Base-by-base conservation (phyloP, 768 basidiomycete species). In the Gelatoporia subvermispora region DNA sequence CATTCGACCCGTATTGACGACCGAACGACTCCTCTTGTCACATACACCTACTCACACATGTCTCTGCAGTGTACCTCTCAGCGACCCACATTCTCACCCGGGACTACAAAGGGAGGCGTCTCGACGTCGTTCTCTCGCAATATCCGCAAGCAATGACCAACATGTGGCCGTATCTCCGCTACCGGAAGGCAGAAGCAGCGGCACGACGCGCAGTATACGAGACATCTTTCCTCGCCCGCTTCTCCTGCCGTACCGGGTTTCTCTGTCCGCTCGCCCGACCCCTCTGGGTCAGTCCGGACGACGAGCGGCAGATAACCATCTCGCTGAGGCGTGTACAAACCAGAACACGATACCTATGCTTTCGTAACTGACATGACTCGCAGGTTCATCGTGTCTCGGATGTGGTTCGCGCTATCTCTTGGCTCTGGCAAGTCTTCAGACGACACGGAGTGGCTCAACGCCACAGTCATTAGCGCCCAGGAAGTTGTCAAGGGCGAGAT, bases 121-220 rank as follows among this genome's bases (percentile, higher is more conserved):
- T 81, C 37, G 64, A 67, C 10, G 24, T 48, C 16, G 44, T 80
- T 7, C 51, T 78, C 41, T 49, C 64, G 39, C 60, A 62, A 10
- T 66, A 77, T 54, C 63, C 75, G 15, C 63, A 49, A 18, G 45
- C 68, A 16, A 80, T 73, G 65, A 78, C 73, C 1, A 80, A 88
- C 53, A 69, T 84, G 59, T 90, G 88, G 88, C 84, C 86, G 7
- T 88, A 88, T 60, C 70, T 88, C 28, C 64, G 63, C 22, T 57
- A 68, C 18, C 77, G 86, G n/a, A 57, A 69, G 49, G 52, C 57
- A 11, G 84, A 87, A 60, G 56, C 61, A 1, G 35, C 50, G 0
- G 49, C 46, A 16, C 70, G 77, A 35, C 72, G 65, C 45, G 47
- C 48, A 3, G 53, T 56, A n/a, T 84, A 78, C 57, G 53, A 64